Conservation (phyloP, 129 eudicot species). For the Apium graveolens region DNA sequence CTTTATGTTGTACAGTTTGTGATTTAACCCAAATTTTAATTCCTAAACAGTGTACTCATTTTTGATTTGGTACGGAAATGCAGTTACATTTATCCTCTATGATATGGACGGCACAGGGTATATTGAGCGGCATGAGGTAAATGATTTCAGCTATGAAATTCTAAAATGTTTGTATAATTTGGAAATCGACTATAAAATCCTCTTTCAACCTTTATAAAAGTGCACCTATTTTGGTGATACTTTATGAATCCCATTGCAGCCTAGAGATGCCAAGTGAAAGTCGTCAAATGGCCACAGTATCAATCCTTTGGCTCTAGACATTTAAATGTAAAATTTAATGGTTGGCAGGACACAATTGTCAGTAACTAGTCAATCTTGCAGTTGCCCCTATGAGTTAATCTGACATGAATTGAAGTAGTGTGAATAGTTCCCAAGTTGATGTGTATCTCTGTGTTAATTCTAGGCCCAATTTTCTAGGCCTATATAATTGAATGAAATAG, state of each 20-base stretch:
- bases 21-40: background rate
- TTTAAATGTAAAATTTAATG: background rate
- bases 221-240: background rate
- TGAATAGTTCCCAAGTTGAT: background rate
- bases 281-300: background rate
- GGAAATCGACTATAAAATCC: background rate
- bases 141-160: background rate
- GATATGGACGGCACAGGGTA: conserved; percentile 96
- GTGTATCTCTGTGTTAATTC: background rate
- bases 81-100: conserved; percentile 91
- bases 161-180: background rate
- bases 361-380: background rate
- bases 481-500: background rate
- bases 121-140: conserved; percentile 97
- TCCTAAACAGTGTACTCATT: background rate
- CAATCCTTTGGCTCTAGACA: background rate
- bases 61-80: conserved; percentile 11
- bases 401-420: background rate
- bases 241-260: background rate
- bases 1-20: background rate
- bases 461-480: background rate
- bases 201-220: background rate
- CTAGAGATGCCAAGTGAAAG: background rate
- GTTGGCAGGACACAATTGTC: background rate
- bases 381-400: background rate